These are phyloP conservation scores for Phytophthora megakarya DNA, from an alignment of 352 stramenopile genomes.

Conservation along the genomic window DNA sequence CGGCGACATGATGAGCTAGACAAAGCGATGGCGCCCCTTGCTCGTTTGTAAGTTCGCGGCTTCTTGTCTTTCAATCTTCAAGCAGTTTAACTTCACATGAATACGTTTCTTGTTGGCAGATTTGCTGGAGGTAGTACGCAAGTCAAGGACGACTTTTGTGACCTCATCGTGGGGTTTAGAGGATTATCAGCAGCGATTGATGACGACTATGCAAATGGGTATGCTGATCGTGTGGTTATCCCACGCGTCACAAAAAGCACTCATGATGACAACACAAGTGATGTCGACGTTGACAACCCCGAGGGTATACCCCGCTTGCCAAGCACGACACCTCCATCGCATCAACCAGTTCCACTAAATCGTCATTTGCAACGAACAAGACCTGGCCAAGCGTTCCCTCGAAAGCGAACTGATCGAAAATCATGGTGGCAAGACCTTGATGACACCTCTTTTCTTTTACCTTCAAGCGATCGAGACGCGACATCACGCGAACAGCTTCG, in stretches of 20 bases:
- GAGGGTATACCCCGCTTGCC: conserved; percentile 20
- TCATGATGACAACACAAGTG: conserved; percentile 1
- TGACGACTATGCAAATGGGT: conserved; percentile 13
- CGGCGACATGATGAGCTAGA: conserved; percentile 35
- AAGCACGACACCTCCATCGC: conserved; percentile 32
- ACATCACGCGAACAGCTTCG: not conserved
- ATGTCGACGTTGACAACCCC: conserved; percentile 11
- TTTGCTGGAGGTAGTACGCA: conserved; percentile 11
- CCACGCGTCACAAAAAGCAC: not conserved
- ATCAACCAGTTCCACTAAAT: conserved; percentile 30
- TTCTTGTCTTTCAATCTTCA: not conserved
- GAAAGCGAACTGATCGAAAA: conserved; percentile 42
- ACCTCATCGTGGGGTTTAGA: conserved; percentile 62
- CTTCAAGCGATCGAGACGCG: conserved; percentile 9
- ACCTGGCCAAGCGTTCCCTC: conserved; percentile 31
- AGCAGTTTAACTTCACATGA: not conserved
- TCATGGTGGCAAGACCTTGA: conserved; percentile 44
- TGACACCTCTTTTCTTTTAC: conserved; percentile 22
- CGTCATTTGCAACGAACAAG: conserved; percentile 34
- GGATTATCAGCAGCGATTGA: conserved; percentile 24
- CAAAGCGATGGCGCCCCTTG: conserved; percentile 30
- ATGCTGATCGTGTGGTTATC: conserved; percentile 20
- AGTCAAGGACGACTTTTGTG: conserved; percentile 64
- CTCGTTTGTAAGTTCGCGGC: conserved; percentile 18
- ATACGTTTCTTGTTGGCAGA: not conserved